phyloP scores from a whole-genome alignment of 2,329 filamentous ascomycete species.

The Mycocentrospora acerina region DNA sequence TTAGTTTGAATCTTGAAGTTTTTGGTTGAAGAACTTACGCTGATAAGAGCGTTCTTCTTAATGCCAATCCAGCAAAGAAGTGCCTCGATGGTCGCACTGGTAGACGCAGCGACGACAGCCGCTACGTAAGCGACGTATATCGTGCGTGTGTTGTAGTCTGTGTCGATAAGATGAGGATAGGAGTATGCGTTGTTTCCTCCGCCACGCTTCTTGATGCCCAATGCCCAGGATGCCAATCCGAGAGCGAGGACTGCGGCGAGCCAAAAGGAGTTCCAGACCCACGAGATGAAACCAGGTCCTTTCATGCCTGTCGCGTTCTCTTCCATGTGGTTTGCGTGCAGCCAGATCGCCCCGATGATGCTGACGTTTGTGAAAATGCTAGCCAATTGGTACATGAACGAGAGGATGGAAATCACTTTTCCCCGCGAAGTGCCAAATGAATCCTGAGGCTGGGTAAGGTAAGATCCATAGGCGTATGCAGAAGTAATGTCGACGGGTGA shows the following conservation, averaged over 20 bases:
- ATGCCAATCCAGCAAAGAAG: constrained; percentile 13
- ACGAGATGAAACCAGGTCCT: constrained; percentile 14
- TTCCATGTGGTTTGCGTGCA: constrained; percentile 19
- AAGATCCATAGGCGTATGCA: constrained; percentile 13
- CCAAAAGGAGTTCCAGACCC: constrained; percentile 16
- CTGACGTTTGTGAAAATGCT: constrained; percentile 14
- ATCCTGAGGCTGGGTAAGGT: too few relatives aligned
- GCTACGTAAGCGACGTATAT: constrained; percentile 14
- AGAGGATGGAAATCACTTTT: constrained; percentile 17
- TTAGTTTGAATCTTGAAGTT: not conserved
- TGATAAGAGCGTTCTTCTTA: constrained; percentile 13
- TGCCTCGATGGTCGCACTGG: constrained; percentile 14
- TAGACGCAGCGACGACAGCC: constrained; percentile 10
- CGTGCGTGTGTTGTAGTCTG: constrained; percentile 7
- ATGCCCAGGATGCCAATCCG: constrained; percentile 16
- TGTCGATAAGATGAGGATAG: constrained; percentile 9
- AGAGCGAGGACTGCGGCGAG: constrained; percentile 13
- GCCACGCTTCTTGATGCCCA: constrained; percentile 8
- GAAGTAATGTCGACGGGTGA: constrained; percentile 18
- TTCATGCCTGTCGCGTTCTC: constrained; percentile 15
- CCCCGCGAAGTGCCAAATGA: constrained; percentile 6
- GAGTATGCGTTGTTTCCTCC: constrained; percentile 6
- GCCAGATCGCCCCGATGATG: constrained; percentile 29
- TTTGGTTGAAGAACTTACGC: constrained; percentile 7
- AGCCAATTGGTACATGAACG: constrained; percentile 18